A percentile compares a stretch with the other conserved stretches of the same genome.
Evolutionary conservation across 1,284 basidiomycete genomes (phyloP).

Genomic region (Pascua sp.): DNA sequence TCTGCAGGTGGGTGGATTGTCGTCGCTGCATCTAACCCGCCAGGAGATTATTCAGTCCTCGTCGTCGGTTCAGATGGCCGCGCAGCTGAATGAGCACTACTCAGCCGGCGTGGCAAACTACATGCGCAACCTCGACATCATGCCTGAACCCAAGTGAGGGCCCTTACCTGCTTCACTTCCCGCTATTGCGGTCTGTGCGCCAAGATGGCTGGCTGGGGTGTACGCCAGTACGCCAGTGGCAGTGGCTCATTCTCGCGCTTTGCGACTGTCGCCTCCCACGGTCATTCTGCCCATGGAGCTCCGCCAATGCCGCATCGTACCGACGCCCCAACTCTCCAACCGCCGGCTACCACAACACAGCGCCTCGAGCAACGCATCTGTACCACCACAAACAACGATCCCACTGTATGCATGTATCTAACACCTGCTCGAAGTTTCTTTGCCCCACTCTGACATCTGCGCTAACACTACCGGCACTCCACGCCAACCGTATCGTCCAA

Average conservation of each 20-base stretch:
- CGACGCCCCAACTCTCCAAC: too few relatives aligned
- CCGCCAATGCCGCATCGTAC: too few relatives aligned
- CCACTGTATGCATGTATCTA: constrained; percentile 13
- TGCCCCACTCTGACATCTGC: background rate
- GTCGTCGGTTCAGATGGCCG: constrained; percentile 61
- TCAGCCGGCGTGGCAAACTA: constrained; percentile 82
- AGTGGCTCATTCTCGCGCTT: too few relatives aligned
- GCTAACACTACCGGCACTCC: background rate
- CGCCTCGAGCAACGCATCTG: too few relatives aligned
- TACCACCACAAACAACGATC: too few relatives aligned
- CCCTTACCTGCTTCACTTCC: background rate
- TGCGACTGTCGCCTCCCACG: too few relatives aligned
- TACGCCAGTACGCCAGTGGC: too few relatives aligned
- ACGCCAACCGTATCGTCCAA: background rate
- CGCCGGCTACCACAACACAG: too few relatives aligned
- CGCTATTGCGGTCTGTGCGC: too few relatives aligned
- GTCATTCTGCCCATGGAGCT: too few relatives aligned
- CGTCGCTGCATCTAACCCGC: background rate
- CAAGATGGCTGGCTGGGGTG: background rate
- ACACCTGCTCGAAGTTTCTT: background rate
- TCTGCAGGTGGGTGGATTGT: constrained; percentile 36
- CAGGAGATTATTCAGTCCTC: constrained; percentile 42
- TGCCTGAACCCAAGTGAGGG: constrained; percentile 33
- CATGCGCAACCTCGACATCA: constrained; percentile 57
- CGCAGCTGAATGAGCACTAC: constrained; percentile 74